phyloP scores from a whole-genome alignment of 1,284 basidiomycete genomes.

The Agroathelia rolfsii region DNA sequence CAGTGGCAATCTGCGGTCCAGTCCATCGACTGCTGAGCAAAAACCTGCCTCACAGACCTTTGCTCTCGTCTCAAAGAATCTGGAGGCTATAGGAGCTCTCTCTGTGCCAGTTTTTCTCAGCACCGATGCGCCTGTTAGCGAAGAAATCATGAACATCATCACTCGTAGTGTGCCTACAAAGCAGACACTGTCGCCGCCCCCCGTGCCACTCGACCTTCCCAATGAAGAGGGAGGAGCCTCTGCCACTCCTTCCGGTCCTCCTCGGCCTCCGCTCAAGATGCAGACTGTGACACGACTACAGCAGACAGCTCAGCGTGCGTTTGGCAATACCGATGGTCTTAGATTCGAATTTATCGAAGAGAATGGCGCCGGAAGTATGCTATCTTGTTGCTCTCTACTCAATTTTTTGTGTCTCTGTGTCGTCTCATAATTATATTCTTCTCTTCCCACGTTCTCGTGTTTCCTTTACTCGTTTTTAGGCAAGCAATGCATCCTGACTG shows the following conservation, averaged over 20 bases:
- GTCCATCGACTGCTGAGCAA: too few relatives aligned
- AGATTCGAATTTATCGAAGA: constrained; percentile 37
- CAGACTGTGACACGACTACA: constrained; percentile 27
- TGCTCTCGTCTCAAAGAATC: too few relatives aligned
- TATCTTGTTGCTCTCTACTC: background rate
- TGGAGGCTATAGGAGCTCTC: too few relatives aligned
- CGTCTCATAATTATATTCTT: constrained; percentile 1
- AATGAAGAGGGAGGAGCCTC: background rate
- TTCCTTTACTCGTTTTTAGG: constrained; percentile 20
- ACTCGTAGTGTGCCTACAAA: too few relatives aligned
- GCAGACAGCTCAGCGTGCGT: constrained; percentile 30
- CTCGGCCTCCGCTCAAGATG: constrained; percentile 6
- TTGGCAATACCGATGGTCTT: constrained; percentile 27
- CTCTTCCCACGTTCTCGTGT: background rate
- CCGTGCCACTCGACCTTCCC: too few relatives aligned
- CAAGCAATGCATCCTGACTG: constrained; percentile 48
- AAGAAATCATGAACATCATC: too few relatives aligned
- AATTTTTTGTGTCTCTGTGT: background rate
- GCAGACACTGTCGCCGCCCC: too few relatives aligned
- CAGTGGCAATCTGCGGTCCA: too few relatives aligned
- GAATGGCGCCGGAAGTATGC: constrained; percentile 22
- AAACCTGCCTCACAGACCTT: too few relatives aligned
- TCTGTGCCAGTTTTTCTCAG: too few relatives aligned
- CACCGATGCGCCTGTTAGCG: too few relatives aligned
- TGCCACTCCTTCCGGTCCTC: background rate